phyloP scores from a whole-genome alignment of 2,329 filamentous ascomycete genomes.

The Scedosporium dehoogii region DNA sequence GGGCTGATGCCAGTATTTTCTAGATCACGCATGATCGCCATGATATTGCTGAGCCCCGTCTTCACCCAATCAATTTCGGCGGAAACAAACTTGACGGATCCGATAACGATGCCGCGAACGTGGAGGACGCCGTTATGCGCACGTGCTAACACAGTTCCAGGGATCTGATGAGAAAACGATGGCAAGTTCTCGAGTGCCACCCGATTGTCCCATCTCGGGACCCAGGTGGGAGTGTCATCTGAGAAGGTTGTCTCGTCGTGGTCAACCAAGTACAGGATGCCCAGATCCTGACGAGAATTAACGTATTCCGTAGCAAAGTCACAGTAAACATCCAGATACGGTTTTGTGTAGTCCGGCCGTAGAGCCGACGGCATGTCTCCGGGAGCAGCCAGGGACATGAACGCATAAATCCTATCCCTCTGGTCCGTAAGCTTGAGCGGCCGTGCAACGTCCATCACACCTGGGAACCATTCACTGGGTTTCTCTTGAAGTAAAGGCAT shows the following conservation, averaged over 20 bases:
- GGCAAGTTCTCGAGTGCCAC: not conserved
- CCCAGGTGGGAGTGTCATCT: not conserved
- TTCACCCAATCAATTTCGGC: not conserved
- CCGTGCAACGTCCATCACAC: not conserved
- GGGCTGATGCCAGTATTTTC: not conserved
- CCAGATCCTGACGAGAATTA: not conserved
- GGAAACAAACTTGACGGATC: constrained; percentile 1
- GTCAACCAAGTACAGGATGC: not conserved
- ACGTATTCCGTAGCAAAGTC: not conserved
- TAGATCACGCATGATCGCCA: not conserved
- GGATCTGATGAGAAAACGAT: not conserved
- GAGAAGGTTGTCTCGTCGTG: not conserved
- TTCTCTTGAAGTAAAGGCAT: not conserved
- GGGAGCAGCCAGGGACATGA: not conserved
- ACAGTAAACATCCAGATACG: not conserved
- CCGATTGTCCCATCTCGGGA: not conserved
- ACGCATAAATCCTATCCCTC: constrained; percentile 4
- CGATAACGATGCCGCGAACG: not conserved
- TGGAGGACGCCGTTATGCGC: not conserved
- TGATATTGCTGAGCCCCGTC: not conserved
- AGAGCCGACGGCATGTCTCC: not conserved
- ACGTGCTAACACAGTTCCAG: not conserved
- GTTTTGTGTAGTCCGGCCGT: not conserved
- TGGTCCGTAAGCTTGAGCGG: not conserved
- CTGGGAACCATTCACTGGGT: not conserved